These are phyloP conservation scores for Dittrichia graveolens DNA, from an alignment of 129 eudicot genomes.

Conservation along the genomic window DNA sequence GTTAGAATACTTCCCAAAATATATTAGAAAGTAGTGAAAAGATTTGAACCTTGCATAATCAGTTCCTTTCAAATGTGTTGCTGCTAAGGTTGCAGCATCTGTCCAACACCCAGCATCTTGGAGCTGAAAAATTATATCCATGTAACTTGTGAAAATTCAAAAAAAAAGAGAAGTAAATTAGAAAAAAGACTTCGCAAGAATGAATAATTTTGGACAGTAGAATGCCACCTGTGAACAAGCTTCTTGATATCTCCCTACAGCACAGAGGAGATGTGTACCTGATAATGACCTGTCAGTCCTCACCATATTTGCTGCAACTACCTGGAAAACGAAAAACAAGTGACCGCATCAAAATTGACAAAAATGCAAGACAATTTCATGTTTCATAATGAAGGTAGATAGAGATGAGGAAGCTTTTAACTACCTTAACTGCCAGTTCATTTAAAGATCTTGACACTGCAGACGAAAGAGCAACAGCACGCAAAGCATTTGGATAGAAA, in stretches of 20 bases:
- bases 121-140: slow-evolving; percentile 49
- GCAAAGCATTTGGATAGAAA: slow-evolving; percentile 88
- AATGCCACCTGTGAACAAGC: slow-evolving; percentile 97
- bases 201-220: neutral
- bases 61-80: slow-evolving; percentile 92
- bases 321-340: slow-evolving; percentile 44
- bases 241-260: slow-evolving; percentile 96
- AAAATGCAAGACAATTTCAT: neutral
- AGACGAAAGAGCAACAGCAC: slow-evolving; percentile 98
- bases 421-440: slow-evolving; percentile 95
- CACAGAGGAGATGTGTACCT: slow-evolving; percentile 96
- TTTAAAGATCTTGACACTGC: slow-evolving; percentile 86
- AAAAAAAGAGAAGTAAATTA: neutral
- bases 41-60: slow-evolving; percentile 84
- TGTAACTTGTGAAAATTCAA: slow-evolving; percentile 1
- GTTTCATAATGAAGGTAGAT: slow-evolving; percentile 12
- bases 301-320: slow-evolving; percentile 99
- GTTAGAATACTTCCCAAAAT: slow-evolving; percentile 2
- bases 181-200: neutral
- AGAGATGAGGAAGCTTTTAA: neutral
- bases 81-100: slow-evolving; percentile 99
- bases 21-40: slow-evolving; percentile 29
- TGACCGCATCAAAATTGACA: slow-evolving; percentile 9
- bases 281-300: slow-evolving; percentile 91
- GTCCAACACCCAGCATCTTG: slow-evolving; percentile 99